phyloP scores from a whole-genome alignment of 1,284 basidiomycete species.

The Malassezia cuniculi region DNA sequence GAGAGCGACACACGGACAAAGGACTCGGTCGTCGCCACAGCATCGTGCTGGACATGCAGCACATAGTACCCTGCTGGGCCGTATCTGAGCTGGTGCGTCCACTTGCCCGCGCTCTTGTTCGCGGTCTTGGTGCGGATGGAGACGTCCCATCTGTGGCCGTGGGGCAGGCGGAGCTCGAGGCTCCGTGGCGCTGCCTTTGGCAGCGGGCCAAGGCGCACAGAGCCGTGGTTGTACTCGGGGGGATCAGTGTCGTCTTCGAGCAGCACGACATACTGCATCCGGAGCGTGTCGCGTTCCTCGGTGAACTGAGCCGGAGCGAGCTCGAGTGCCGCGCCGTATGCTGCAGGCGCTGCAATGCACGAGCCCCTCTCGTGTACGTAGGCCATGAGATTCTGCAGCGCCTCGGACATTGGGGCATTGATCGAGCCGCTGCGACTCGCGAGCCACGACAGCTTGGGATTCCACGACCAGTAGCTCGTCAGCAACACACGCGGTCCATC shows the following conservation, averaged over 20 bases:
- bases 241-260: constrained; percentile 56
- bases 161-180: constrained; percentile 66
- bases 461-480: constrained; percentile 90
- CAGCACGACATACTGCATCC: constrained; percentile 72
- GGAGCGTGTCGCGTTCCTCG: constrained; percentile 64
- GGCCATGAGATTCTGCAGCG: constrained; percentile 66
- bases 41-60: constrained; percentile 15
- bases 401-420: constrained; percentile 58
- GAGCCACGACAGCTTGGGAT: constrained; percentile 71
- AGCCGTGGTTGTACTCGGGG: constrained; percentile 18
- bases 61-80: constrained; percentile 10
- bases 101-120: constrained; percentile 41
- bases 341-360: constrained; percentile 61
- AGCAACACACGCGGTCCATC: constrained; percentile 46
- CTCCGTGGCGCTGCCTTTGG: constrained; percentile 54
- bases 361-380: constrained; percentile 60
- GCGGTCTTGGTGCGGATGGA: constrained; percentile 55
- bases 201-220: constrained; percentile 49
- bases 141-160: constrained; percentile 77
- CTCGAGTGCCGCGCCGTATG: constrained; percentile 70
- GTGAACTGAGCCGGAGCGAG: constrained; percentile 67
- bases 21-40: constrained; percentile 18
- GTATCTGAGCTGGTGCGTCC: constrained; percentile 12
- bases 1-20: constrained; percentile 18
- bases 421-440: constrained; percentile 35